Conservation (phyloP, 495 filamentous ascomycete genomes). For the Parathielavia appendiculata region DNA sequence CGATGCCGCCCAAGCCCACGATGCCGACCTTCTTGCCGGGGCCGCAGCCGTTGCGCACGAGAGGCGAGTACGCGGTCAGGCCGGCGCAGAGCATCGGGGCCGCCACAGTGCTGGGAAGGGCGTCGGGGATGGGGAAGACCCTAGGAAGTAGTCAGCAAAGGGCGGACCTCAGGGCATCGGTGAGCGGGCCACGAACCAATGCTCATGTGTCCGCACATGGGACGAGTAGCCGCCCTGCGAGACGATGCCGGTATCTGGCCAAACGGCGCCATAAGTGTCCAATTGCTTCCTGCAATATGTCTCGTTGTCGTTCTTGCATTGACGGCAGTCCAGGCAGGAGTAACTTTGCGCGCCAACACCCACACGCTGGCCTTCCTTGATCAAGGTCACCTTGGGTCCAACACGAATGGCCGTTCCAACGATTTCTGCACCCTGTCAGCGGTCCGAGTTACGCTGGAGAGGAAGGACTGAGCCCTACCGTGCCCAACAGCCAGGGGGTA, state of each 20-base stretch:
- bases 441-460: background rate
- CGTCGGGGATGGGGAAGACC: conserved; percentile 75
- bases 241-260: conserved; percentile 50
- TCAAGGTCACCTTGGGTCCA: conserved; percentile 51
- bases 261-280: conserved; percentile 53
- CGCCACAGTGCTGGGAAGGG: conserved; percentile 57
- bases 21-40: conserved; percentile 80
- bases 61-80: conserved; percentile 71
- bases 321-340: conserved; percentile 51
- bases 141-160: conserved; percentile 22
- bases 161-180: no score
- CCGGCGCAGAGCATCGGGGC: conserved; percentile 91
- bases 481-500: conserved; percentile 53
- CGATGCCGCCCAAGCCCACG: conserved; percentile 65
- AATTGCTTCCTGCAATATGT: conserved; percentile 52
- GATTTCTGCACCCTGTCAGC: conserved; percentile 33
- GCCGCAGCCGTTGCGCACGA: conserved; percentile 67
- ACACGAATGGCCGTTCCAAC: conserved; percentile 49
- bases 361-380: conserved; percentile 52
- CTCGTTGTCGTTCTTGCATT: conserved; percentile 57
- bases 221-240: conserved; percentile 53
- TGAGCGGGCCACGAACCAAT: conserved; percentile 49
- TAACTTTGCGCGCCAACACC: conserved; percentile 54
- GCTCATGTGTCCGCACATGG: conserved; percentile 51
- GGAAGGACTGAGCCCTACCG: conserved; percentile 27